Percentiles rank a stretch among this genome's conserved stretches.
phyloP scores from a whole-genome alignment of 805 yeast genomes.

The Zygosaccharomyces rouxii region DNA sequence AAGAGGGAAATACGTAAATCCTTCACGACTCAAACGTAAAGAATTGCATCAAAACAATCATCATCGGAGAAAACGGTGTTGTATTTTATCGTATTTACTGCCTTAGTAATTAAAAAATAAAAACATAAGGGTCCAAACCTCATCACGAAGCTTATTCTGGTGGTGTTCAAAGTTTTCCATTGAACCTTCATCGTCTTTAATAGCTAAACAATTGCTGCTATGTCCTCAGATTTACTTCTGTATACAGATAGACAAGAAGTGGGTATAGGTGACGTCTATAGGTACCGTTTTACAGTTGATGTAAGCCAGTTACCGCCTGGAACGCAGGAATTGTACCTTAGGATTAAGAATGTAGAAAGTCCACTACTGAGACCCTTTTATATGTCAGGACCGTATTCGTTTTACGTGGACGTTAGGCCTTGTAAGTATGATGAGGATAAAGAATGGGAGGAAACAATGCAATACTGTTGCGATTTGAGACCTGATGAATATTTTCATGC shows the following conservation, averaged over 20 bases:
- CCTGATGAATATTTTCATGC: conserved; percentile 70
- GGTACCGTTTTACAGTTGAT: conserved; percentile 27
- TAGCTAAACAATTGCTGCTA: background rate
- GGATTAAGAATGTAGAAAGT: conserved; percentile 67
- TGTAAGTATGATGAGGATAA: conserved; percentile 53
- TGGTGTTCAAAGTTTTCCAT: too few relatives aligned
- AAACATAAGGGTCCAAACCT: too few relatives aligned
- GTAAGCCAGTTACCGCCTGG: conserved; percentile 11
- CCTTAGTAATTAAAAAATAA: too few relatives aligned
- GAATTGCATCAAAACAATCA: too few relatives aligned
- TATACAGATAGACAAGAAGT: conserved; percentile 21
- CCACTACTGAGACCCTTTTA: conserved; percentile 76
- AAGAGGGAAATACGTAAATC: too few relatives aligned
- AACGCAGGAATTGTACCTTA: conserved; percentile 31
- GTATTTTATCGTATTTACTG: too few relatives aligned
- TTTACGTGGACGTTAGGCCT: conserved; percentile 79
- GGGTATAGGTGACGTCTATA: conserved; percentile 30
- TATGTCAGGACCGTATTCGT: conserved; percentile 80
- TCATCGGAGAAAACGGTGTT: too few relatives aligned
- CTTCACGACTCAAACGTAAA: too few relatives aligned
- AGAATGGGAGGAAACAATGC: conserved; percentile 39
- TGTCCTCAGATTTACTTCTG: conserved; percentile 16
- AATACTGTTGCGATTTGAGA: conserved; percentile 51
- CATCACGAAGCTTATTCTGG: too few relatives aligned
- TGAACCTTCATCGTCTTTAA: too few relatives aligned